Evolutionary conservation across 2,329 filamentous ascomycete species (phyloP), one percentile per base, ranked within the genome.

Genomic region (Penicillium sp.): DNA sequence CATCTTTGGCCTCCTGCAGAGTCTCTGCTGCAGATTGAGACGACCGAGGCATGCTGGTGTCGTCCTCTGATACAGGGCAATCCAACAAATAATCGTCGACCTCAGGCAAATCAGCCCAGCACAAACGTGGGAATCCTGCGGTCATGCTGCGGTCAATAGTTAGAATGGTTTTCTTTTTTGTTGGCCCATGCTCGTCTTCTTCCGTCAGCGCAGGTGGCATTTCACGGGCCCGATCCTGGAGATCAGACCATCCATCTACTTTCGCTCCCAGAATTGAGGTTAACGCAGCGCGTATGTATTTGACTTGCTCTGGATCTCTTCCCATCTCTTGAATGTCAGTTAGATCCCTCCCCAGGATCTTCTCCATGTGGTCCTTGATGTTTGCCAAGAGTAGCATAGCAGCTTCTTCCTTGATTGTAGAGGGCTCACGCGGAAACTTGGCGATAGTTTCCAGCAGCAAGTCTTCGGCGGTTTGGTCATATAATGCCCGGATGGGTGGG

Each of bases 1-100:
- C 79, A 55, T 81, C 78, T 60, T 81, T 81, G 5, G 79, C 79
- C 62, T 79, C 77, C 60, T 81, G 78, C n/a, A 81, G 66, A 1
- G 79, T 81, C 56, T 79, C 78, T 3, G 78, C 79, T 3, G 79
- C 79, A 11, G 78, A 79, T 54, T 79, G 74, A 22, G 78, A 74
- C 19, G 77, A 79, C 43, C 78, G 73, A 3, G 78, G 76, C 74
- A 80, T 78, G 58, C 69, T 74, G 26, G 74, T 76, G 59, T 81
- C 79, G 46, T 80, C 77, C 5, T 76, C 72, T 26, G 74, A 78
- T 16, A 80, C 69, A 16, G 71, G 68, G 13, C 75, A 73, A 61
- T 76, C 74, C 21, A 70, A 63, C 13, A 71, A 72, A 55, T 76
- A 79, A 51, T 76, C 73, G 44, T 72, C 72, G 16, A 78, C 65